Percentiles rank a stretch among this genome's conserved stretches.
Conservation (phyloP, 2,329 filamentous ascomycete genomes). For the Fusarium metavorans region DNA sequence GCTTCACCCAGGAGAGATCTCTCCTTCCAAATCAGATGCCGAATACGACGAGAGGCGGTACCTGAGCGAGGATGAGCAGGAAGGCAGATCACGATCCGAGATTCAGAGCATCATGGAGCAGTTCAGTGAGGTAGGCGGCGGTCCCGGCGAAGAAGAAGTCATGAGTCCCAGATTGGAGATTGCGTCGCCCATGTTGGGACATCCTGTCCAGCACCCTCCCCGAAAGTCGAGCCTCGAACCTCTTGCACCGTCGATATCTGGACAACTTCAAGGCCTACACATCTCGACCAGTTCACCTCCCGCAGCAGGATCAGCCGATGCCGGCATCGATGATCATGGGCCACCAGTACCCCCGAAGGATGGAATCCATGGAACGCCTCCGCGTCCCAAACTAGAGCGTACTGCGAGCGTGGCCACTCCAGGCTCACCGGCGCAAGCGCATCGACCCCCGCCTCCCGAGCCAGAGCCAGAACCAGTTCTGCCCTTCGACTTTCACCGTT, state of each 20-base stretch:
- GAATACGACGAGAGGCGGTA: constrained; percentile 69
- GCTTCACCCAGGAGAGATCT: constrained; percentile 57
- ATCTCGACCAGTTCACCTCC: constrained; percentile 56
- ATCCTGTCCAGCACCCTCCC: constrained; percentile 77
- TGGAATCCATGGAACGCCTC: constrained; percentile 57
- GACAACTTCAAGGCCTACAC: constrained; percentile 60
- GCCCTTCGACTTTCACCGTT: constrained; percentile 97
- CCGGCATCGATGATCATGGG: constrained; percentile 58
- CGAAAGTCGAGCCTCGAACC: constrained; percentile 89
- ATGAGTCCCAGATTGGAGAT: constrained; percentile 92
- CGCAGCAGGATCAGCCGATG: constrained; percentile 53
- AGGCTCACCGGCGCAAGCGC: constrained; percentile 63
- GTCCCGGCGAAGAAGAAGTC: constrained; percentile 82
- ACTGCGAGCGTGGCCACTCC: constrained; percentile 49
- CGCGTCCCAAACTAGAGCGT: constrained; percentile 55
- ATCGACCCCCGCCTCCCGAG: constrained; percentile 77
- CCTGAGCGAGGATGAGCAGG: constrained; percentile 71
- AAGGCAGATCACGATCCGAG: constrained; percentile 81
- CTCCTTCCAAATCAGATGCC: constrained; percentile 66
- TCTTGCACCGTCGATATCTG: constrained; percentile 63
- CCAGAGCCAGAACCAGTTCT: constrained; percentile 84
- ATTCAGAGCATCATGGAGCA: constrained; percentile 99
- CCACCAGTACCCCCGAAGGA: constrained; percentile 73
- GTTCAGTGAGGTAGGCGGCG: constrained; percentile 81
- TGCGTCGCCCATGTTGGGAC: constrained; percentile 80